These are phyloP conservation scores for Suhomyces anneliseae DNA, from an alignment of 1,139 yeast species.

Conservation along the genomic window DNA sequence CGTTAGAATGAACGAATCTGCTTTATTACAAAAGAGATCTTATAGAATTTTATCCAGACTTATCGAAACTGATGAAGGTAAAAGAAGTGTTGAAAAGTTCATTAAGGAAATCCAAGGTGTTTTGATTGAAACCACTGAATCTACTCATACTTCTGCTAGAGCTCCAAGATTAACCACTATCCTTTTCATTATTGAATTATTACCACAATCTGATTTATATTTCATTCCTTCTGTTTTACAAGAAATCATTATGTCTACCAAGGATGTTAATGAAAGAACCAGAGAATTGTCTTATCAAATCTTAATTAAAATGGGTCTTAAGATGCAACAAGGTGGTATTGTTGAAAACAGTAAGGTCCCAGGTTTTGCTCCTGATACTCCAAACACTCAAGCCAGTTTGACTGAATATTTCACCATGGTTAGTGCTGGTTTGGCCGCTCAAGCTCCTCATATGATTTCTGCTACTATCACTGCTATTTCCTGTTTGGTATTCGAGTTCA, in stretches of 20 bases:
- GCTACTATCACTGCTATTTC: slow-evolving; percentile 92
- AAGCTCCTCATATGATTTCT: slow-evolving; percentile 91
- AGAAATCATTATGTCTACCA: slow-evolving; percentile 89
- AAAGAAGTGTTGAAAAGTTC: slow-evolving; percentile 48
- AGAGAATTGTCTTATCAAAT: slow-evolving; percentile 78
- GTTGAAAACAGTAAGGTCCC: slow-evolving; percentile 67
- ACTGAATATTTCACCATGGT: slow-evolving; percentile 89
- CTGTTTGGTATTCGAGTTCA: slow-evolving; percentile 84
- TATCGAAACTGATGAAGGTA: slow-evolving; percentile 69
- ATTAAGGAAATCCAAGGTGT: slow-evolving; percentile 60
- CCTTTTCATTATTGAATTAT: slow-evolving; percentile 53
- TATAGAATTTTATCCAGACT: slow-evolving; percentile 76
- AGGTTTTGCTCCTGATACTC: slow-evolving; percentile 62
- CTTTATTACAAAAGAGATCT: slow-evolving; percentile 84
- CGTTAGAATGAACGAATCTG: slow-evolving; percentile 52
- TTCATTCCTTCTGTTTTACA: slow-evolving; percentile 82
- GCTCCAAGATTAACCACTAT: slow-evolving; percentile 78
- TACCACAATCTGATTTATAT: slow-evolving; percentile 64
- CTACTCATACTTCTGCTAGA: slow-evolving; percentile 73
- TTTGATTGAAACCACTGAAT: slow-evolving; percentile 56
- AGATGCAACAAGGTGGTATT: slow-evolving; percentile 70
- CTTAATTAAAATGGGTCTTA: slow-evolving; percentile 77
- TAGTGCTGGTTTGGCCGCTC: slow-evolving; percentile 94
- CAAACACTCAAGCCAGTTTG: slow-evolving; percentile 65
- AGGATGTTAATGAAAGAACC: slow-evolving; percentile 89